These are phyloP conservation scores for Russula abietina DNA, from an alignment of 768 basidiomycete species.

Conservation along the genomic window DNA sequence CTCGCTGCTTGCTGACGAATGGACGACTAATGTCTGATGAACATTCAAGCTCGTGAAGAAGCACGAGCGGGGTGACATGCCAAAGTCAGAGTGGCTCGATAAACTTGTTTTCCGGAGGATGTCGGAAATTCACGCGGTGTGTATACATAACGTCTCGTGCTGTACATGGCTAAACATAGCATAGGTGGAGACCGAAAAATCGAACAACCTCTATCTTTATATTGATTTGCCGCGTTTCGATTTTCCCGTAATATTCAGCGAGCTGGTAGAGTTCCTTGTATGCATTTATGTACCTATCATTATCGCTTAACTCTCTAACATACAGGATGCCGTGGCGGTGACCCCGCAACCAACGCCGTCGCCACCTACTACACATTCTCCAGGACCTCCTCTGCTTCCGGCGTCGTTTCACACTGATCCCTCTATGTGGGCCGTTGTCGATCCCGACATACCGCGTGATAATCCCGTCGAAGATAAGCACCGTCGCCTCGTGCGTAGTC, in stretches of 20 bases:
- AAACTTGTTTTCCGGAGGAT: constrained; percentile 90
- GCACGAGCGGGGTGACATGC: constrained; percentile 89
- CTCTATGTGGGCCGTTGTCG: constrained; percentile 80
- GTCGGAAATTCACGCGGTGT: constrained; percentile 87
- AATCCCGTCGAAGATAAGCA: constrained; percentile 99
- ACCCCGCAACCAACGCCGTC: constrained; percentile 36
- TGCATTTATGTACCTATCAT: not conserved
- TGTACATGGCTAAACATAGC: not conserved
- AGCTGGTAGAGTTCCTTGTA: constrained; percentile 51
- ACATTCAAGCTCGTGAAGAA: constrained; percentile 76
- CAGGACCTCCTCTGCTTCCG: constrained; percentile 41
- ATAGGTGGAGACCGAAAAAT: constrained; percentile 86
- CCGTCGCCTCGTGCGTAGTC: constrained; percentile 86
- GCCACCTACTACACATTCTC: constrained; percentile 37
- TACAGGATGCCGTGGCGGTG: constrained; percentile 17
- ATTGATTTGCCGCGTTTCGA: constrained; percentile 95
- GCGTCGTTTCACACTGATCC: constrained; percentile 55
- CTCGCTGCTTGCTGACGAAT: not conserved
- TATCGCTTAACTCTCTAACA: not conserved
- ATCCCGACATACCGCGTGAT: constrained; percentile 86
- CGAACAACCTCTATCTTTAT: constrained; percentile 91
- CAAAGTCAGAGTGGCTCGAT: constrained; percentile 95
- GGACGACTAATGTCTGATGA: not conserved
- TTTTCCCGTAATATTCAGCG: constrained; percentile 93
- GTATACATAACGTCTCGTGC: constrained; percentile 27